Conservation (phyloP, 208 protist genomes). For the Wallacemonas rigidus region DNA sequence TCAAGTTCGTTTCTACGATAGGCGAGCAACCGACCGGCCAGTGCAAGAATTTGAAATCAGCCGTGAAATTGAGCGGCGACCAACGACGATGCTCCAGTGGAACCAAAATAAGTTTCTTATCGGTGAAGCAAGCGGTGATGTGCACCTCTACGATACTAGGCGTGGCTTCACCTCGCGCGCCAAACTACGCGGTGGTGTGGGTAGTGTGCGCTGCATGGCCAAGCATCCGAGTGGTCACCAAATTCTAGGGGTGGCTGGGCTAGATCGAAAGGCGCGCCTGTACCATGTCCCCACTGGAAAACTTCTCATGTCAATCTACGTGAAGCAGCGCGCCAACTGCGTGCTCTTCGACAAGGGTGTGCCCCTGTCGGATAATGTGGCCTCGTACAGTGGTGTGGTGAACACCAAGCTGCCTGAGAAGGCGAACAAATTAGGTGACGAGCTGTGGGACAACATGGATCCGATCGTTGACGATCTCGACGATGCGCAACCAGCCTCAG, state of each 20-base stretch:
- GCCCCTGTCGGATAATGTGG: conserved; percentile 61
- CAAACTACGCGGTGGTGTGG: conserved; percentile 80
- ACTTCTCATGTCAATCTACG: conserved; percentile 68
- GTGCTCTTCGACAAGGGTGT: conserved; percentile 68
- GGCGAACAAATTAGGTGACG: conserved; percentile 54
- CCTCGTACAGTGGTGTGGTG: conserved; percentile 61
- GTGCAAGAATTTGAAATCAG: conserved; percentile 85
- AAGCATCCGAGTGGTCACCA: conserved; percentile 85
- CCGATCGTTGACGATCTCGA: conserved; percentile 74
- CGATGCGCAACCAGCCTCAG: conserved; percentile 21
- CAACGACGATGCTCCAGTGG: conserved; percentile 81
- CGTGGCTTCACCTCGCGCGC: conserved; percentile 82
- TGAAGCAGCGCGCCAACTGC: conserved; percentile 70
- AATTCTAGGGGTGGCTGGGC: conserved; percentile 68
- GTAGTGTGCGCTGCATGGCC: conserved; percentile 79
- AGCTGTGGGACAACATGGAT: conserved; percentile 89
- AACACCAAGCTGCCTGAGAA: conserved; percentile 77
- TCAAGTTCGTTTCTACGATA: conserved; percentile 85
- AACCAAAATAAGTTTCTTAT: conserved; percentile 89
- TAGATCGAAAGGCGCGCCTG: conserved; percentile 77
- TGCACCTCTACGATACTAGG: conserved; percentile 85
- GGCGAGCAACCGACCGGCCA: conserved; percentile 64
- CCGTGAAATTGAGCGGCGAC: conserved; percentile 77
- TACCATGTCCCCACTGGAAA: conserved; percentile 89
- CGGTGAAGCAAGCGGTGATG: conserved; percentile 80